Percentiles rank a stretch among this genome's conserved stretches.
These are phyloP conservation scores for Suillus hirtellus DNA, from an alignment of 768 basidiomycete species.

Conservation along the genomic window DNA sequence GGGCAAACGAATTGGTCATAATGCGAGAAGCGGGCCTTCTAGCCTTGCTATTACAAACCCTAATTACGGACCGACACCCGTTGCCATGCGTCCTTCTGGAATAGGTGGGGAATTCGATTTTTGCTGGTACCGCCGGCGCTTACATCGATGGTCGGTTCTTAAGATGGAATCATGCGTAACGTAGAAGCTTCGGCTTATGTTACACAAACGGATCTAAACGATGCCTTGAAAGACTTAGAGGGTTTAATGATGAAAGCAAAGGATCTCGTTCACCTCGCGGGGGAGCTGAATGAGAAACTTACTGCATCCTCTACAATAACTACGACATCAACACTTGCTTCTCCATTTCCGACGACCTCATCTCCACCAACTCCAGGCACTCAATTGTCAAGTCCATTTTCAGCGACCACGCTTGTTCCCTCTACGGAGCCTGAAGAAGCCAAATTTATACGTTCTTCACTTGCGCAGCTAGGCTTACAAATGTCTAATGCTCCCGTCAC, in stretches of 20 bases:
- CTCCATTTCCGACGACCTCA: constrained; percentile 10
- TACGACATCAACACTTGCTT: constrained; percentile 10
- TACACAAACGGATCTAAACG: constrained; percentile 63
- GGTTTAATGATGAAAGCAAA: constrained; percentile 87
- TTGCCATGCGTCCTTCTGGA: constrained; percentile 24
- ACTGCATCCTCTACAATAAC: constrained; percentile 42
- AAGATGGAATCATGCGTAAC: constrained; percentile 75
- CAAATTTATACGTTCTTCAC: constrained; percentile 83
- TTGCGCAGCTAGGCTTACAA: constrained; percentile 87
- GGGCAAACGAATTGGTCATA: constrained; percentile 33
- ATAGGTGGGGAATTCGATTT: constrained; percentile 25
- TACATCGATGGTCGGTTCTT: not conserved
- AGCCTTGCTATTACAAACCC: constrained; percentile 23
- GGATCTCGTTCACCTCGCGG: constrained; percentile 90
- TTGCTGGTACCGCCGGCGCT: not conserved
- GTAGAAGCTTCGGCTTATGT: constrained; percentile 70
- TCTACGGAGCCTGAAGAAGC: constrained; percentile 75
- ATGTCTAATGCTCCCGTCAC: constrained; percentile 81
- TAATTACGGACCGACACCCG: constrained; percentile 19
- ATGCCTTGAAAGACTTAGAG: constrained; percentile 85
- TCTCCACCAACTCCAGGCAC: constrained; percentile 20
- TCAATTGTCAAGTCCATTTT: constrained; percentile 23
- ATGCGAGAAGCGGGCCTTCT: constrained; percentile 20
- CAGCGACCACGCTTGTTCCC: constrained; percentile 33
- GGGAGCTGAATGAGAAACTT: constrained; percentile 82